These are phyloP conservation scores for Aegle marmelos DNA, from an alignment of 345 rosid species.

Conservation along the genomic window DNA sequence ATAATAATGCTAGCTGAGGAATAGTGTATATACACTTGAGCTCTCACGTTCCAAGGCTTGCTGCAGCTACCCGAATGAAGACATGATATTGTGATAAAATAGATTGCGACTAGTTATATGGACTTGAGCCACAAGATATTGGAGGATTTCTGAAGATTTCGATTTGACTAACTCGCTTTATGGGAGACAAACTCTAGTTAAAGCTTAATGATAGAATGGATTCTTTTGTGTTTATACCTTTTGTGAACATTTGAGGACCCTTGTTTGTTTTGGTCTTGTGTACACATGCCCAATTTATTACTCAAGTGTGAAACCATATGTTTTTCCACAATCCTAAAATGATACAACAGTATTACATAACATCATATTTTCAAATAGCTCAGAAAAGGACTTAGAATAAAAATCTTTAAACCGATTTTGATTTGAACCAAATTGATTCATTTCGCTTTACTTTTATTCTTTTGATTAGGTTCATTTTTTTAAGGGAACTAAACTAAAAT, in stretches of 20 bases:
- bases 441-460: no score
- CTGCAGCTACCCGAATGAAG: not conserved
- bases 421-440: no score
- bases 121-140: not conserved
- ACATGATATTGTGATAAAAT: not conserved
- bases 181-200: not conserved
- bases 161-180: slow-evolving; percentile 14
- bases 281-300: not conserved
- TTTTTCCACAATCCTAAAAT: not conserved
- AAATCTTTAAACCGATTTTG: no score
- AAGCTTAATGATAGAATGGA: not conserved
- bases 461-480: no score
- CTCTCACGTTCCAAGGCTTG: not conserved
- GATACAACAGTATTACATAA: no score
- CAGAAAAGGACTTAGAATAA: no score
- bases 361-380: no score
- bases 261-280: not conserved
- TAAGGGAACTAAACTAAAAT: no score
- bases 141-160: not conserved
- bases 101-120: not conserved
- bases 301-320: not conserved
- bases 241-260: slow-evolving; percentile 8
- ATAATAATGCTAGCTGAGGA: not conserved
- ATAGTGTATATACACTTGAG: not conserved
- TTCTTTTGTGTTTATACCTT: not conserved